A percentile compares a stretch with the other conserved stretches of the same genome.
phyloP scores from a whole-genome alignment of 2,329 filamentous ascomycete species.

The Exophiala lecanii-corni region DNA sequence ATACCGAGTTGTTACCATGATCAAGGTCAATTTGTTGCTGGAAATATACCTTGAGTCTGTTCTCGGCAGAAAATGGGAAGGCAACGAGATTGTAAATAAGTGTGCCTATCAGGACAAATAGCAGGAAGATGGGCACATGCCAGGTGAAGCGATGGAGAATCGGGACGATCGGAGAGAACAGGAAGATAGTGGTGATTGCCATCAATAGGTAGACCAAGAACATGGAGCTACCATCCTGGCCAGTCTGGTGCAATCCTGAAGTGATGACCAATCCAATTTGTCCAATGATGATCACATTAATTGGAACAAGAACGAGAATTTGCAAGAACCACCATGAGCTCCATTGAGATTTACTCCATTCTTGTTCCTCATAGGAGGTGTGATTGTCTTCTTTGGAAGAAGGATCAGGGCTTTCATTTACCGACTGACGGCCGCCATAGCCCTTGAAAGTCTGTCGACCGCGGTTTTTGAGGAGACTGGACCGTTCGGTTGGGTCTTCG shows the following conservation, averaged over 20 bases:
- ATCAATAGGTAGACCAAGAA: slow-evolving; percentile 68
- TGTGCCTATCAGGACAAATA: slow-evolving; percentile 68
- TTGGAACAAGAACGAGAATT: slow-evolving; percentile 72
- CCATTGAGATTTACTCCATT: slow-evolving; percentile 75
- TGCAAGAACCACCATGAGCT: slow-evolving; percentile 86
- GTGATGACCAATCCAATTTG: slow-evolving; percentile 71
- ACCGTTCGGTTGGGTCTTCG: slow-evolving; percentile 24
- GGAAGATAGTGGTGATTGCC: slow-evolving; percentile 62
- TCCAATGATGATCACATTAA: slow-evolving; percentile 70
- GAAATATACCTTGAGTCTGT: slow-evolving; percentile 83
- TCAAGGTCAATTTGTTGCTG: slow-evolving; percentile 75
- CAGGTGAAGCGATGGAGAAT: slow-evolving; percentile 83
- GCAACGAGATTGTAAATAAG: slow-evolving; percentile 79
- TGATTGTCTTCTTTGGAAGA: slow-evolving; percentile 25
- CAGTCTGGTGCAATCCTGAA: slow-evolving; percentile 71
- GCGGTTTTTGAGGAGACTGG: slow-evolving; percentile 18
- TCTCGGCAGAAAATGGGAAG: slow-evolving; percentile 79
- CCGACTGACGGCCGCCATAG: slow-evolving; percentile 24
- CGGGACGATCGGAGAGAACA: slow-evolving; percentile 72
- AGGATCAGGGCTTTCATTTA: slow-evolving; percentile 13
- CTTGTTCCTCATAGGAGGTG: slow-evolving; percentile 57
- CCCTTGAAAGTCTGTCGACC: slow-evolving; percentile 23
- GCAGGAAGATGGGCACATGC: slow-evolving; percentile 72
- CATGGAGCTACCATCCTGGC: slow-evolving; percentile 71
- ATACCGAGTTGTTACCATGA: slow-evolving; percentile 63